Evolutionary conservation across 2,329 filamentous ascomycete genomes (phyloP), one percentile per base, ranked within the genome.

Genomic region (Aspergillus hortae): DNA sequence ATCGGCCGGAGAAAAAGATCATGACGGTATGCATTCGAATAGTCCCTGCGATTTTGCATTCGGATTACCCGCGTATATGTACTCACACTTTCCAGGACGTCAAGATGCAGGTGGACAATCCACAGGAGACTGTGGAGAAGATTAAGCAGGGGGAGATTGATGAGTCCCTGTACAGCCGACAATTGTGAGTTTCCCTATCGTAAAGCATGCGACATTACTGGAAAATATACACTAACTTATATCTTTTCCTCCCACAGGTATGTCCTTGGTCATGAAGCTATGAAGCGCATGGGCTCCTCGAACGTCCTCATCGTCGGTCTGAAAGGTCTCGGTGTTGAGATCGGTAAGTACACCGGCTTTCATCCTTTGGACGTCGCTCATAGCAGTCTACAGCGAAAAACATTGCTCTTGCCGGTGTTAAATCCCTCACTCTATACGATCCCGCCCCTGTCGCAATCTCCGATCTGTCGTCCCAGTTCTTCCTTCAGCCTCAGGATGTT

Each of bases 251-350:
- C 54, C 41, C 48, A 35, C 54, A 77, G 75, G 47, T 88, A 88
- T 64, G 85, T 88, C 51, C 81, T 88, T 51, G 85, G 94, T 51
- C 85, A 88, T 67, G 85, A 88, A 72, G 85, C 94, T 60, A 99
- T 99, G 94, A 97, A 95, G 81, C 91, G 94, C 67, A 99, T 99
- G 94, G 85, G 92, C 67, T 89, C 91, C 56, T 97, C 94, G 50
- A 95, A 97, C 68, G 84, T 99, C 54, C 88, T 99, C 48, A 81
- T 99, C 51, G 88, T 92, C 56, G 94, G 94, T 58, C 79, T 97
- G 61, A 92, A 94, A 72, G 94, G 94, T 47, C 83, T 99, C 38
- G 94, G 94, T 77, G 92, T 96, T 51, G 94, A 99, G 76, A 94
- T 99, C 64, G 77, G 76, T 79, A 67, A 58, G 71, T 64, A 55